Evolutionary conservation across 768 basidiomycete species (phyloP).

Genomic region (Asterophora parasitica): DNA sequence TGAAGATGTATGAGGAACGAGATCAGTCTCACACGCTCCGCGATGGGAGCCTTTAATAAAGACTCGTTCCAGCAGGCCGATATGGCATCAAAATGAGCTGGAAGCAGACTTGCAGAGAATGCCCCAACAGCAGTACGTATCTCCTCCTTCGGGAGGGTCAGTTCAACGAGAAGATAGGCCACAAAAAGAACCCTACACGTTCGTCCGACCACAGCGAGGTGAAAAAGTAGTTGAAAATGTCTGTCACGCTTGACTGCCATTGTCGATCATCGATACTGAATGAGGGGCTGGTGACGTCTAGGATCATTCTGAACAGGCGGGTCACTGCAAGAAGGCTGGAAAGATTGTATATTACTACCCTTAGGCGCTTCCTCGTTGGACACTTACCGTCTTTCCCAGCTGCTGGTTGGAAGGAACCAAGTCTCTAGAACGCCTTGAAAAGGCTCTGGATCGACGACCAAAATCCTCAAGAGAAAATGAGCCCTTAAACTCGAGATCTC

Average conservation of each 20-base stretch:
- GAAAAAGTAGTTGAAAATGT: conserved; percentile 60
- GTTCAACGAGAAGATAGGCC: not conserved
- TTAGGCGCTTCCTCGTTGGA: not conserved
- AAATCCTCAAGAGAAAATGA: conserved; percentile 49
- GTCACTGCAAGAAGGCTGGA: conserved; percentile 47
- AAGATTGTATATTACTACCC: not conserved
- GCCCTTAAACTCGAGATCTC: conserved; percentile 53
- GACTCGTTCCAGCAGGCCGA: conserved; percentile 65
- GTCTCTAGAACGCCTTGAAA: conserved; percentile 47
- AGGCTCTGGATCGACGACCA: conserved; percentile 61
- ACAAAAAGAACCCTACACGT: conserved; percentile 33
- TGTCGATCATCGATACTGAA: conserved; percentile 61
- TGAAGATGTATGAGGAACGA: conserved; percentile 64
- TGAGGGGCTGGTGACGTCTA: conserved; percentile 60
- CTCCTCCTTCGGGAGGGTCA: conserved; percentile 51
- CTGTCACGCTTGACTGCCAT: conserved; percentile 59
- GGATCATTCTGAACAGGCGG: conserved; percentile 58
- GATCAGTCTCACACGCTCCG: conserved; percentile 53
- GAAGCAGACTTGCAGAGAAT: conserved; percentile 55
- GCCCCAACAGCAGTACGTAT: conserved; percentile 54
- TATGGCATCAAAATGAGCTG: conserved; percentile 62
- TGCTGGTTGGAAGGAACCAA: conserved; percentile 29
- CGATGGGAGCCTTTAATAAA: conserved; percentile 47
- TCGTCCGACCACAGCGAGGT: conserved; percentile 59
- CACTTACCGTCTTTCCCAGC: conserved; percentile 51